phyloP scores from a whole-genome alignment of 2,329 filamentous ascomycete genomes.

The Nemania diffusa region DNA sequence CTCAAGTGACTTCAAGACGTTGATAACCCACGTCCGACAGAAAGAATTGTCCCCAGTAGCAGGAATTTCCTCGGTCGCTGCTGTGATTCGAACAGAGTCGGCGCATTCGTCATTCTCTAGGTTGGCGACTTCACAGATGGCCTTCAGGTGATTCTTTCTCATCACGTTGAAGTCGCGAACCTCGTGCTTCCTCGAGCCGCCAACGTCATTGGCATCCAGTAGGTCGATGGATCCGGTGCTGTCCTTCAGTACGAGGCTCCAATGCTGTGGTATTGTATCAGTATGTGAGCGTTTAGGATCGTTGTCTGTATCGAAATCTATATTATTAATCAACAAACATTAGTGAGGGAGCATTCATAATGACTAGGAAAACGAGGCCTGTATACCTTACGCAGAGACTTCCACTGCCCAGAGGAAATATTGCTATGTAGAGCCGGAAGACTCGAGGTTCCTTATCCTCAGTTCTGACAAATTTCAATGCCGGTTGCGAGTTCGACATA shows the following conservation, averaged over 20 bases:
- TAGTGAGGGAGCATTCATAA: not conserved
- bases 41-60: not conserved
- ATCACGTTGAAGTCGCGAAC: slow-evolving; percentile 11
- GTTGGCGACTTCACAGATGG: slow-evolving; percentile 16
- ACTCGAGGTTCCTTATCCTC: not conserved
- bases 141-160: slow-evolving; percentile 5
- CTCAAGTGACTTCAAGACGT: slow-evolving; percentile 11
- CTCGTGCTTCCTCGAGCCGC: not conserved
- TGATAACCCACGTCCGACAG: slow-evolving; percentile 22
- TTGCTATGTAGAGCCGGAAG: slow-evolving; percentile 14
- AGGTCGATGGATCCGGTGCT: not conserved
- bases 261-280: slow-evolving; percentile 9
- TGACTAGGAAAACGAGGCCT: not conserved
- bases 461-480: not conserved
- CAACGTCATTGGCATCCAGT: slow-evolving; percentile 5
- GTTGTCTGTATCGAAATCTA: no score
- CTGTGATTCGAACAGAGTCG: not conserved
- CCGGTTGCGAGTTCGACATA: not conserved
- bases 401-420: slow-evolving; percentile 9
- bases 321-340: not conserved
- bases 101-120: not conserved
- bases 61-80: slow-evolving; percentile 5
- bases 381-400: slow-evolving; percentile 6
- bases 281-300: not conserved
- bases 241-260: slow-evolving; percentile 9